These are phyloP conservation scores for Neurospora tetrasperma DNA, from an alignment of 495 filamentous ascomycete species.

Conservation along the genomic window DNA sequence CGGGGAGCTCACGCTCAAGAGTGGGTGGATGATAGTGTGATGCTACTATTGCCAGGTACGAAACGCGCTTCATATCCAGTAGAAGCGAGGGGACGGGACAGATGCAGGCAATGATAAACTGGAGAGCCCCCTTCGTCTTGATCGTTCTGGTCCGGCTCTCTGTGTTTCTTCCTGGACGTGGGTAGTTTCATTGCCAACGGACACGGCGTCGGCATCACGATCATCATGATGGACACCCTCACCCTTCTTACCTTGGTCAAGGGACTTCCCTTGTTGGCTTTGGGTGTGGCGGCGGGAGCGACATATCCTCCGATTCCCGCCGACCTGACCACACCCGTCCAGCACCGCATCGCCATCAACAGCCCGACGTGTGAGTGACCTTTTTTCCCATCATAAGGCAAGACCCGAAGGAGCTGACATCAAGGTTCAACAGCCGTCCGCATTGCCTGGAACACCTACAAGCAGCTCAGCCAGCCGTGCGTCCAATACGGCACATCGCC, in stretches of 20 bases:
- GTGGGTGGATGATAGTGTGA: not conserved
- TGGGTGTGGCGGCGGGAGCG: constrained; percentile 29
- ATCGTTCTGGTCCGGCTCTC: not conserved
- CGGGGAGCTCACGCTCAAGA: not conserved
- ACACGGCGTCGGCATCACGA: not conserved
- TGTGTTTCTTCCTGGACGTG: not conserved
- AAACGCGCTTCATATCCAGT: not conserved
- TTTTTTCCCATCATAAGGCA: not conserved
- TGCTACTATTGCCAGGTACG: not conserved
- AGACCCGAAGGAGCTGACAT: constrained; percentile 3
- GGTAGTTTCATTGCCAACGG: not conserved
- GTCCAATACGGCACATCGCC: constrained; percentile 34
- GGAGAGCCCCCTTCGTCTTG: not conserved
- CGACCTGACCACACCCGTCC: constrained; percentile 46
- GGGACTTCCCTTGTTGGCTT: constrained; percentile 34
- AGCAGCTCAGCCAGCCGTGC: constrained; percentile 28
- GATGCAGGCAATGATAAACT: not conserved
- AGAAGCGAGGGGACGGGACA: not conserved
- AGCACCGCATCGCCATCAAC: constrained; percentile 48
- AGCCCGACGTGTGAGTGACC: constrained; percentile 39
- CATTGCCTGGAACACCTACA: constrained; percentile 42
- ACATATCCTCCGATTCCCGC: constrained; percentile 42
- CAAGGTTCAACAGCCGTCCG: constrained; percentile 35
- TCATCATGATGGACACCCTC: not conserved
- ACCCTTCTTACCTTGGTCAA: constrained; percentile 6